These are phyloP conservation scores for Gossypium anomalum DNA, from an alignment of 345 rosid genomes.

Conservation along the genomic window DNA sequence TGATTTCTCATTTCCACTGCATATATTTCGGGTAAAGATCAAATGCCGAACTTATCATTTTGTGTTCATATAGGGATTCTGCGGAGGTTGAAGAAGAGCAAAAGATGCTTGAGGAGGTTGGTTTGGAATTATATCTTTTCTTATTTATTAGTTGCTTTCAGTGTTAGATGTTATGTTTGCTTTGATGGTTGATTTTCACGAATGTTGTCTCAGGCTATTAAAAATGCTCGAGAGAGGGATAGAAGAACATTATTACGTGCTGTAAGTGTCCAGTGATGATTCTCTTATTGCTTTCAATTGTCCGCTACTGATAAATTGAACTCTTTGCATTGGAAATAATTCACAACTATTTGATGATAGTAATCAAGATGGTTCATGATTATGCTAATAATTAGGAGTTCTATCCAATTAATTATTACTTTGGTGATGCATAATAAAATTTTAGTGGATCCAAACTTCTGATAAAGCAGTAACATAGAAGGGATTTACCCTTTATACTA, in stretches of 20 bases:
- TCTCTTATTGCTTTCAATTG: background rate
- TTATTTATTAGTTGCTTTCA: too few relatives aligned
- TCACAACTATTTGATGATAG: background rate
- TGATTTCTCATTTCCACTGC: background rate
- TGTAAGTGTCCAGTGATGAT: conserved; percentile 40
- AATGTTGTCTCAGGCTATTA: conserved; percentile 62
- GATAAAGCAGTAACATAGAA: background rate
- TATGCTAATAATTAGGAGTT: background rate
- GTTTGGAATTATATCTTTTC: conserved; percentile 1
- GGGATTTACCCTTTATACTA: background rate
- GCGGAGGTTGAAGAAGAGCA: conserved; percentile 81
- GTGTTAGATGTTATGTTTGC: background rate
- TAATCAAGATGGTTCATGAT: background rate
- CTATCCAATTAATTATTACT: background rate
- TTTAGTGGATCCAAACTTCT: background rate
- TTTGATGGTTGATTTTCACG: conserved; percentile 7
- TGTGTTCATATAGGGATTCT: conserved; percentile 44
- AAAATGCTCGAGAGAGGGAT: conserved; percentile 91
- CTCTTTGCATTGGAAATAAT: background rate
- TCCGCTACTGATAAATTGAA: background rate
- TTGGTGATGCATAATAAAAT: background rate
- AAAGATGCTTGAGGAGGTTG: conserved; percentile 72
- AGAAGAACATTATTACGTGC: conserved; percentile 72
- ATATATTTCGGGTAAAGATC: background rate
- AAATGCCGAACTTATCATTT: background rate